Percentiles rank a stretch among this genome's conserved stretches.
phyloP scores from a whole-genome alignment of 2,329 filamentous ascomycete species.

The Venturia carpophila region DNA sequence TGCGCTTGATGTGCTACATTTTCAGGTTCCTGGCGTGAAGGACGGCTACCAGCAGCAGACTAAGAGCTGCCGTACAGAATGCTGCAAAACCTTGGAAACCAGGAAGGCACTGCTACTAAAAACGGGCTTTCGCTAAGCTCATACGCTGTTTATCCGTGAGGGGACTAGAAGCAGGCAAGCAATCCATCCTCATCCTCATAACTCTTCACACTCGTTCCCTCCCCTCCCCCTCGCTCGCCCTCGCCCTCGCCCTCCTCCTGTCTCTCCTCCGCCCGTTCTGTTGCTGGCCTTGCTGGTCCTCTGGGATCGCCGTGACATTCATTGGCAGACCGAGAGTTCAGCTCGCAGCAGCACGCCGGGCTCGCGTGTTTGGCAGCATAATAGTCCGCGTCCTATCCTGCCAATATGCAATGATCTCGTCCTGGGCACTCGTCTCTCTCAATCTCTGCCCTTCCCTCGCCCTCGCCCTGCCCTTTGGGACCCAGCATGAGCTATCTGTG shows the following conservation, averaged over 20 bases:
- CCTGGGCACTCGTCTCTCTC: constrained; percentile 12
- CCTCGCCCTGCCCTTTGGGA: constrained; percentile 5
- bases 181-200: background rate
- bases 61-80: constrained; percentile 8
- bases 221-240: background rate
- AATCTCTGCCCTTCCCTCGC: constrained; percentile 20
- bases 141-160: constrained; percentile 10
- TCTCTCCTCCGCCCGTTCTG: background rate
- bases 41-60: background rate
- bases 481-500: constrained; percentile 17
- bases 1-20: background rate
- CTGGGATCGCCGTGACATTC: background rate
- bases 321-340: background rate
- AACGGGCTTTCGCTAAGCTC: constrained; percentile 3
- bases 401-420: constrained; percentile 12
- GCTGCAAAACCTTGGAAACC: background rate
- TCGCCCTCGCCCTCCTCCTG: background rate
- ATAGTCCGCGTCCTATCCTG: background rate
- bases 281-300: background rate
- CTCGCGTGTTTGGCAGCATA: constrained; percentile 7
- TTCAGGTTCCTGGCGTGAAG: background rate
- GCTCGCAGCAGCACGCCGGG: constrained; percentile 1
- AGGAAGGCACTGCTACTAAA: constrained; percentile 8
- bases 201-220: background rate
- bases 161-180: background rate